Evolutionary conservation across 2,329 filamentous ascomycete species (phyloP), one percentile per base, ranked within the genome.

Genomic region (Microsporum audouinii): DNA sequence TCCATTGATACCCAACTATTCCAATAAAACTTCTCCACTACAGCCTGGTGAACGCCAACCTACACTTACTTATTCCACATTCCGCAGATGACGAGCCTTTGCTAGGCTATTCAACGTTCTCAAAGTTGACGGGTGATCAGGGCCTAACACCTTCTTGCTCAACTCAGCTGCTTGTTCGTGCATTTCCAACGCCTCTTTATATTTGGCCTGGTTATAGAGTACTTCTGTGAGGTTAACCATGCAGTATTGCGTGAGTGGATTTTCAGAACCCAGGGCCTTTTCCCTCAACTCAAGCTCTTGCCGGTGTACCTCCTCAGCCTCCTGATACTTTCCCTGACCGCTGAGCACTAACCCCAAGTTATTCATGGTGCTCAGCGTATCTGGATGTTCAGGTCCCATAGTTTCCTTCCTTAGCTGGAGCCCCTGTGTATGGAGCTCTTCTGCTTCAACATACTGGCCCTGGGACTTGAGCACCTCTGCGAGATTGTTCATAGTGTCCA

Each of bases 111-210:
- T 60, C 63, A 68, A 65, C 36, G 60, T 68, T 8, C 5, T 57
- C 34, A 36, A 10, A 6, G 69, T 71, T 12, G 63, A 34, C 14
- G 63, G 66, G 63, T 71, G 65, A 36, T 71, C 65, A 5, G 59
- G 33, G 1, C 68, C 67, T 14, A 68, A 62, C 31, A 64, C 38
- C 41, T 39, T 63, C 39, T 66, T 62, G 1, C 58, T 62, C 5
- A 60, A 60, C 57, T 63, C 61, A 27, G 69, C 27, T n/a, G 63
- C 62, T 53, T 63, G 58, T 45, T 58, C n/a, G 36, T 65, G 17
- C n/a, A 70, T 60, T 43, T 62, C 60, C 56, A 66, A 64, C 12
- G 66, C 67, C 60, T 64, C 60, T 36, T 62, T 63, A 49, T 61
- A 66, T 57, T 61, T 60, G 43, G 62, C 62, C 55, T 62, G 63